Evolutionary conservation across 2,329 filamentous ascomycete genomes (phyloP).

Genomic region (Aspergillus sp.): DNA sequence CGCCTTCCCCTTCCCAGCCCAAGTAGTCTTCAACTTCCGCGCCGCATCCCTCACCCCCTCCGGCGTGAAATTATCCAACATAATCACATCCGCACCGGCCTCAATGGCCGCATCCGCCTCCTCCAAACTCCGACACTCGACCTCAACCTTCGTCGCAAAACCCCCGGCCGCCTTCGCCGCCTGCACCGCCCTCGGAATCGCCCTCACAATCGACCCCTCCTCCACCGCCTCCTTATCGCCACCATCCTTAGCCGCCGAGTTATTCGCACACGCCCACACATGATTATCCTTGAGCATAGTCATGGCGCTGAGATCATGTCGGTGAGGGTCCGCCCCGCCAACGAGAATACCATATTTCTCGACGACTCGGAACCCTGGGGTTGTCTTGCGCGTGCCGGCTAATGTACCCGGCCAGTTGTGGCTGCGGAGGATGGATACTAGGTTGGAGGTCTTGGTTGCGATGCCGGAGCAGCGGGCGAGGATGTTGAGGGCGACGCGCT

Average conservation of each 20-base stretch:
- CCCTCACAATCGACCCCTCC: conserved; percentile 48
- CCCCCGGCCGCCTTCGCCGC: conserved; percentile 83
- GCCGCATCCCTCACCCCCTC: conserved; percentile 76
- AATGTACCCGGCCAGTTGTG: conserved; percentile 78
- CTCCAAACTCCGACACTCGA: conserved; percentile 84
- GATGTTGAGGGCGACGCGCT: conserved; percentile 88
- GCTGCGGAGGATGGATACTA: conserved; percentile 55
- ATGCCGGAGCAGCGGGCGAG: conserved; percentile 89
- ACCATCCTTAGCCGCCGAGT: conserved; percentile 24
- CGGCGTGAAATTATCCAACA: conserved; percentile 93
- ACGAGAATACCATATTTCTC: conserved; percentile 99
- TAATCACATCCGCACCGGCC: conserved; percentile 91
- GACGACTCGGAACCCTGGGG: conserved; percentile 88
- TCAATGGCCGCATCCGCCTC: conserved; percentile 90
- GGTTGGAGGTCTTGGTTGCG: conserved; percentile 61
- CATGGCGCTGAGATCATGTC: conserved; percentile 90
- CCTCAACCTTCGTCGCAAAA: conserved; percentile 92
- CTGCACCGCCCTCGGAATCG: conserved; percentile 80
- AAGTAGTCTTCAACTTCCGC: conserved; percentile 73
- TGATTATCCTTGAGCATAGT: conserved; percentile 99
- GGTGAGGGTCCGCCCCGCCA: conserved; percentile 86
- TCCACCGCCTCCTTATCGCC: conserved; percentile 19
- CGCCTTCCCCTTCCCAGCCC: conserved; percentile 68
- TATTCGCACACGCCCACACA: conserved; percentile 77
- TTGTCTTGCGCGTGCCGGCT: conserved; percentile 96